Conservation (phyloP, 768 basidiomycete genomes). For the Clitopilus passeckerianus region DNA sequence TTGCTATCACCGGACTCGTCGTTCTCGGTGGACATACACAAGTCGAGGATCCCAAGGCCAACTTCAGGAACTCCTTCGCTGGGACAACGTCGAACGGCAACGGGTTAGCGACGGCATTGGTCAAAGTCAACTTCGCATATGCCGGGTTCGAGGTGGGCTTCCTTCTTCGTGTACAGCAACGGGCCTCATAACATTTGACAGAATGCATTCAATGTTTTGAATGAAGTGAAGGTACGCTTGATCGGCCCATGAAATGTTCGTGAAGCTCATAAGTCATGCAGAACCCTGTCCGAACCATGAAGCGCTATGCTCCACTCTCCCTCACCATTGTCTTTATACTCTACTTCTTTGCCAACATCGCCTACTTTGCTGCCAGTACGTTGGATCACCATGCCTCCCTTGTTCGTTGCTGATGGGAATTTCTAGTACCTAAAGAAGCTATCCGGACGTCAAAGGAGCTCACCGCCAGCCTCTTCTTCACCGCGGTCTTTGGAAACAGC, state of each 20-base stretch:
- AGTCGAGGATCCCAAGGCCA: constrained; percentile 50
- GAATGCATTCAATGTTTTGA: constrained; percentile 43
- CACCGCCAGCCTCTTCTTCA: constrained; percentile 45
- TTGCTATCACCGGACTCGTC: constrained; percentile 54
- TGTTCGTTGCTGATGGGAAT: not conserved
- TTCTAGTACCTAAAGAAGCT: constrained; percentile 35
- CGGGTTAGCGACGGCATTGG: constrained; percentile 31
- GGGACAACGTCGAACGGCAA: constrained; percentile 48
- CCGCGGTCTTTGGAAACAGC: constrained; percentile 39
- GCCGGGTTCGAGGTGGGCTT: constrained; percentile 27
- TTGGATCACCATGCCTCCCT: not conserved
- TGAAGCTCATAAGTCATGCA: constrained; percentile 1
- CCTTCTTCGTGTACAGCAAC: not conserved
- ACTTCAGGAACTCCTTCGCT: constrained; percentile 54
- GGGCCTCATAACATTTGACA: constrained; percentile 2
- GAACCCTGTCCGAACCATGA: constrained; percentile 41
- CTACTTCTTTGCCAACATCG: constrained; percentile 42
- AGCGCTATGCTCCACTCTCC: constrained; percentile 37
- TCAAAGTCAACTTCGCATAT: constrained; percentile 34
- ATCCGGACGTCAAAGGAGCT: constrained; percentile 38
- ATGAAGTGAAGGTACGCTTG: constrained; percentile 29
- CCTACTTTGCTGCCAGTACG: constrained; percentile 33
- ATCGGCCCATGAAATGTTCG: not conserved
- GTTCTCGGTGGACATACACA: constrained; percentile 55
- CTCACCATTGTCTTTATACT: constrained; percentile 41